Evolutionary conservation across 257 asterid genomes (phyloP).

Genomic region (Fraxinus pennsylvanica): DNA sequence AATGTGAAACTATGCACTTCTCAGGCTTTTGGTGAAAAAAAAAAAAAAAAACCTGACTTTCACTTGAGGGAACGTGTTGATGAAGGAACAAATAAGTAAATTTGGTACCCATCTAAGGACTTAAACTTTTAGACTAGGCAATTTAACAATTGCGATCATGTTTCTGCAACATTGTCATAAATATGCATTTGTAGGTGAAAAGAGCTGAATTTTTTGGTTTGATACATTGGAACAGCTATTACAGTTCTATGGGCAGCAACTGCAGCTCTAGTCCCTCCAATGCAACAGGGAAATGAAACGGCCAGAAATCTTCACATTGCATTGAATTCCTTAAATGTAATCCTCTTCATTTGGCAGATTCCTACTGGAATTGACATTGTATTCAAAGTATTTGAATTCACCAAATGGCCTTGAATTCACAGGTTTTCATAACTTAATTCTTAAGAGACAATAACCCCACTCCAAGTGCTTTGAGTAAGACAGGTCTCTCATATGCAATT

Average conservation of each 20-base stretch:
- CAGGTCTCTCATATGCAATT: not conserved
- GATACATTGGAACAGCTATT: conserved; percentile 50
- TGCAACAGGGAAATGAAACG: conserved; percentile 97
- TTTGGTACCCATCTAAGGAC: not conserved
- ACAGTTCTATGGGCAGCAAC: conserved; percentile 94
- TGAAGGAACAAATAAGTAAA: not conserved
- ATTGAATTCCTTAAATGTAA: conserved; percentile 55
- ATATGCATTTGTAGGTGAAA: too few relatives aligned
- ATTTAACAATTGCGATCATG: not conserved
- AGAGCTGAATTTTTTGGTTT: not conserved
- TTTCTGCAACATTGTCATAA: too few relatives aligned
- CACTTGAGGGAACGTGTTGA: not conserved
- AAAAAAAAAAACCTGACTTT: not conserved
- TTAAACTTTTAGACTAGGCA: not conserved
- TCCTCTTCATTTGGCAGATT: conserved; percentile 81
- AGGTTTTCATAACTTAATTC: not conserved
- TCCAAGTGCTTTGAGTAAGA: not conserved
- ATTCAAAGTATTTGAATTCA: conserved; percentile 71
- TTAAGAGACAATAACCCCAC: conserved; percentile 14
- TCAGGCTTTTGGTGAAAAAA: not conserved
- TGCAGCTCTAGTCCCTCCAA: conserved; percentile 82
- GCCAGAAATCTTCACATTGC: conserved; percentile 84
- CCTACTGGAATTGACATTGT: conserved; percentile 89
- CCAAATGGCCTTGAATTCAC: conserved; percentile 73
- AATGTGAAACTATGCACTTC: not conserved